Base-by-base conservation (phyloP, 108 stramenopile genomes). In the Licmophora abbreviata region DNA sequence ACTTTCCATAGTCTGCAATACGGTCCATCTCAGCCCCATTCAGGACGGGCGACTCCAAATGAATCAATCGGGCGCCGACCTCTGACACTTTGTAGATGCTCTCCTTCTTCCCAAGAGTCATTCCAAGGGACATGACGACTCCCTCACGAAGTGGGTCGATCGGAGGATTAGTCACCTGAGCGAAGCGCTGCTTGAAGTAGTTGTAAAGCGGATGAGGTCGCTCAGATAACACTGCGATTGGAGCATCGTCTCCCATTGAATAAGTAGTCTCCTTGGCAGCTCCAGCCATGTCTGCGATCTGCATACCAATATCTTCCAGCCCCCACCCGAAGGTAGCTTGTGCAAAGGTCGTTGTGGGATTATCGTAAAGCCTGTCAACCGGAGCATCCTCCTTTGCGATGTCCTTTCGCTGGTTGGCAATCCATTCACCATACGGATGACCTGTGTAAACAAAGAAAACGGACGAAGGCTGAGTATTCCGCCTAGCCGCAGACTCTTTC, bases 171-270 rank as follows among this genome's bases (percentile, higher is more conserved):
- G 97, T 98, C 20, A 98, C 97, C 71, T 97, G 88, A 23, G 96
- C 96, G 48, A 88, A 88, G 27, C 86, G 83, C 73, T 98, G 97
- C 71, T 98, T 96, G 74, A 98, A 96, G 68, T 98, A 98, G 70
- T 96, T 94, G 77, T 86, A 95, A 27, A 87, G 61, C 24, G 69
- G 65, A 51, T 98, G 95, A 30, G 94, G 85, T 23, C 84, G 74
- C 46, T 88, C 76, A 10, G 90, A 92, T 45, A 98, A 69, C 4
- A 73, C 85, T 4, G 97, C 83, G 20, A 96, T 70, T 14, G 97
- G 97, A 11, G 95, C 94, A 74, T 98, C 97, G 50, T 95, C 97
- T 44, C 97, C 97, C 97, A 98, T 98, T 43, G 88, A 93, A 50
- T 93, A 95, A 2, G 95, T 96, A 20, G 93, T 93, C 69, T 98